phyloP scores from a whole-genome alignment of 2,329 filamentous ascomycete genomes.

The Venturia nashicola region DNA sequence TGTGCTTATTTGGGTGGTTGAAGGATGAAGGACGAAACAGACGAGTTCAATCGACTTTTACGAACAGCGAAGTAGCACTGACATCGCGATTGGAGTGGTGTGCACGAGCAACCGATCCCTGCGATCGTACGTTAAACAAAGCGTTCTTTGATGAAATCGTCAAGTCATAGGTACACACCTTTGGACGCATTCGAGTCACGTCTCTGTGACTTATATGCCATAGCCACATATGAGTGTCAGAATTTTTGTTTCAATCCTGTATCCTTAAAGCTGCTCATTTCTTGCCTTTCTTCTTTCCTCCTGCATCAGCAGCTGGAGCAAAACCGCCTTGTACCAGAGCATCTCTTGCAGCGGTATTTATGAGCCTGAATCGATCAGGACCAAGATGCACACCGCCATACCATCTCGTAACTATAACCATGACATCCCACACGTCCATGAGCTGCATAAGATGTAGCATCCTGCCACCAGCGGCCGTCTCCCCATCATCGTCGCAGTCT shows the following conservation, averaged over 20 bases:
- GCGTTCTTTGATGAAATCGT: neutral
- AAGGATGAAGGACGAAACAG: neutral
- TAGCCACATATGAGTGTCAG: neutral
- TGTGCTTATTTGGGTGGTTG: neutral
- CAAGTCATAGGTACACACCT: neutral
- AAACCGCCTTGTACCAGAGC: slow-evolving; percentile 68
- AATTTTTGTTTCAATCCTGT: neutral
- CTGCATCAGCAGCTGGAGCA: slow-evolving; percentile 37
- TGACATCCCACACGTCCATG: slow-evolving; percentile 85
- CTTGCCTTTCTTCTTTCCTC: slow-evolving; percentile 14
- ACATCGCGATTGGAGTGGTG: neutral
- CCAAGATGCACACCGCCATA: slow-evolving; percentile 87
- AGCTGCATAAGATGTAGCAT: slow-evolving; percentile 84
- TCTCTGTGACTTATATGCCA: neutral
- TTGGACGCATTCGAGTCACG: neutral
- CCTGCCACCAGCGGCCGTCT: slow-evolving; percentile 78
- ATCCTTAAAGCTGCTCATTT: neutral
- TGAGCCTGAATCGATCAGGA: slow-evolving; percentile 78
- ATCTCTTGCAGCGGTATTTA: slow-evolving; percentile 77
- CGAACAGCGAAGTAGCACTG: neutral
- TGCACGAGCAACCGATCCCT: neutral
- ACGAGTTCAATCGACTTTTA: neutral
- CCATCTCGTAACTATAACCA: slow-evolving; percentile 91
- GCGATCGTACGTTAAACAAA: neutral
- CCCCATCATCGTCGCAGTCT: slow-evolving; percentile 93